These are phyloP conservation scores for Pseudogymnoascus verrucosus DNA, from an alignment of 2,329 filamentous ascomycete genomes.

Conservation along the genomic window DNA sequence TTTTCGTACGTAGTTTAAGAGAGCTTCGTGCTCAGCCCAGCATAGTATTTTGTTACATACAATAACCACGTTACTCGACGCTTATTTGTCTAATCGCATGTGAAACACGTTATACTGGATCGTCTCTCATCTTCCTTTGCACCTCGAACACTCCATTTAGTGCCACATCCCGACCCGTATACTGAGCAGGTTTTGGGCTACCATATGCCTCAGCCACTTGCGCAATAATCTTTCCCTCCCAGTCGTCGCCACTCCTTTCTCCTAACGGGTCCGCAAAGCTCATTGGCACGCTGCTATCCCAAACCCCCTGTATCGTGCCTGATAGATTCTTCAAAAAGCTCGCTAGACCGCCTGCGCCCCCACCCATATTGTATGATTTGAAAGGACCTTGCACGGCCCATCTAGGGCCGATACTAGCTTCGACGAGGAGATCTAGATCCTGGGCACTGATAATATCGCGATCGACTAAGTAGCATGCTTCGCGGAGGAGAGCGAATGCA, in stretches of 20 bases:
- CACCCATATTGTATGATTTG: slow-evolving; percentile 51
- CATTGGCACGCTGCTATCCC: slow-evolving; percentile 29
- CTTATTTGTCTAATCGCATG: background rate
- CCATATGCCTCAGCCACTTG: slow-evolving; percentile 42
- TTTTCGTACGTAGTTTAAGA: background rate
- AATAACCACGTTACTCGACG: background rate
- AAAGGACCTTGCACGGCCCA: slow-evolving; percentile 50
- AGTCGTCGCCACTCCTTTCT: slow-evolving; percentile 34
- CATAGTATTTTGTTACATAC: background rate
- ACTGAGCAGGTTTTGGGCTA: background rate
- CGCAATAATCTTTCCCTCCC: slow-evolving; percentile 38
- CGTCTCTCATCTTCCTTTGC: background rate
- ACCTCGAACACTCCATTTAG: background rate
- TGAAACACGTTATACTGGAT: background rate
- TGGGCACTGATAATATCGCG: slow-evolving; percentile 43
- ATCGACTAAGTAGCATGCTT: slow-evolving; percentile 46
- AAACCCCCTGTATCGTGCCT: slow-evolving; percentile 45
- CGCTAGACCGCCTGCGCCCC: slow-evolving; percentile 43
- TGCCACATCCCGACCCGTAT: background rate
- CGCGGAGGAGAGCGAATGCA: slow-evolving; percentile 47
- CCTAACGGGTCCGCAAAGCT: slow-evolving; percentile 27
- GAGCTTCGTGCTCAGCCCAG: background rate
- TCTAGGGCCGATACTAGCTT: slow-evolving; percentile 43
- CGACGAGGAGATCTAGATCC: slow-evolving; percentile 46
- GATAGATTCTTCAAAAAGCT: slow-evolving; percentile 49